A percentile compares a stretch with the other conserved stretches of the same genome.
Conservation (phyloP, 768 basidiomycete species). For the Daedaleopsis sinensis region DNA sequence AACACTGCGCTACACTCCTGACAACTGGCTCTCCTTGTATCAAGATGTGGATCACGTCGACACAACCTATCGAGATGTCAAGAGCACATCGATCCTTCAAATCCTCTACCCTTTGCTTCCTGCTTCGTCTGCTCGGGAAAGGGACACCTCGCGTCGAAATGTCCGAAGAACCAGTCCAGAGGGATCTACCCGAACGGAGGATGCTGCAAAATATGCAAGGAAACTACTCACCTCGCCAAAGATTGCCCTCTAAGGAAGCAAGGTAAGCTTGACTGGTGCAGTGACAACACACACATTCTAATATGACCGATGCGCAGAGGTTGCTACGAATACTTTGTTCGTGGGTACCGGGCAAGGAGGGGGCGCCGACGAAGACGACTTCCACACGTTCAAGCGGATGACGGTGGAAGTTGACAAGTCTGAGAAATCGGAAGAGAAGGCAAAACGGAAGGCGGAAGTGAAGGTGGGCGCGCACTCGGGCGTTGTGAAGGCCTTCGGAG, state of each 20-base stretch:
- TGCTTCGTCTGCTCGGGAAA: slow-evolving; percentile 88
- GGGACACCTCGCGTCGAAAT: slow-evolving; percentile 85
- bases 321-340: slow-evolving; percentile 44
- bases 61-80: slow-evolving; percentile 84
- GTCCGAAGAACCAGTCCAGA: slow-evolving; percentile 76
- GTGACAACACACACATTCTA: not conserved
- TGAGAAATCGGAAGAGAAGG: slow-evolving; percentile 51
- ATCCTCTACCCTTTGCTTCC: slow-evolving; percentile 84
- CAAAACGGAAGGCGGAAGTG: slow-evolving; percentile 44
- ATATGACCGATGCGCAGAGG: slow-evolving; percentile 30
- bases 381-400: slow-evolving; percentile 76
- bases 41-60: slow-evolving; percentile 78
- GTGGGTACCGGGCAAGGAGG: slow-evolving; percentile 52
- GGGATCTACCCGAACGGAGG: slow-evolving; percentile 94
- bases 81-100: slow-evolving; percentile 56
- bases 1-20: not conserved
- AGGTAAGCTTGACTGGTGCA: slow-evolving; percentile 40
- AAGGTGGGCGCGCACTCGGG: slow-evolving; percentile 49
- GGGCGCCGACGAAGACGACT: slow-evolving; percentile 95
- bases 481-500: slow-evolving; percentile 29
- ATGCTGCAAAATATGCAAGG: slow-evolving; percentile 85
- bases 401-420: slow-evolving; percentile 61
- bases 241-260: slow-evolving; percentile 72
- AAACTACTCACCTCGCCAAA: slow-evolving; percentile 83
- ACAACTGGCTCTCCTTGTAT: not conserved